Base-by-base conservation (phyloP, 2,329 filamentous ascomycete genomes). In the Aureobasidium namibiae region DNA sequence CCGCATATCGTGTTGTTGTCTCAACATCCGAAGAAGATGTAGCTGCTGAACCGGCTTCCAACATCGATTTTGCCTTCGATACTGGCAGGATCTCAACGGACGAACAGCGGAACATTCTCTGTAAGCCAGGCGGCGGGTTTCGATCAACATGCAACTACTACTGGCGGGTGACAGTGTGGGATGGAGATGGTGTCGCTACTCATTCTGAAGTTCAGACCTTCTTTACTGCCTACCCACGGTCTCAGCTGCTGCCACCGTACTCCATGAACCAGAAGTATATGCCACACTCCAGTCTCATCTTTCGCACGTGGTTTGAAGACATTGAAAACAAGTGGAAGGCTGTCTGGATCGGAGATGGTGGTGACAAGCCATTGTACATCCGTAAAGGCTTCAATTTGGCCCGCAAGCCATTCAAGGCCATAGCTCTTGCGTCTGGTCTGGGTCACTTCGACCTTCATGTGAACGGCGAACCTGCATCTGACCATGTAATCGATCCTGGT, bases 181-280 rank as follows among this genome's bases (percentile, higher is more conserved):
- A 74, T n/a, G 65, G 70, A 29, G 48, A 71, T 61, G 70, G 65
- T 2, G 61, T 65, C 8, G 33, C 61, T n/a, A 63, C 63, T 1
- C 63, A 60, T 7, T 70, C 70, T 46, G 42, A 61, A 0, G 24
- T 65, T 16, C 71, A 73, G 31, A 68, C 72, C 48, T 74, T 75
- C 59, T 75, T 74, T 63, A 74, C 72, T 1, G 70, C 73, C 3
- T 75, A 75, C 38, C 71, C 73, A 11, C 65, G 70, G 48, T 69
- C 67, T 8, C 68, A 65, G 48, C 62, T 73, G 16, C 60, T 75
- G 16, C 73, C 73, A 9, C 73, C 72, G 1, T 74, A 72, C 50
- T 74, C 72, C 62, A 75, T 75, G 72, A 75, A 74, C 53, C 72
- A 75, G 56, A 48, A 36, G 33, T 57, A 75, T 61, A 75, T 75